Percentiles rank a stretch among this genome's conserved stretches.
These are phyloP conservation scores for Letharia lupina DNA, from an alignment of 495 filamentous ascomycete genomes.

Conservation along the genomic window DNA sequence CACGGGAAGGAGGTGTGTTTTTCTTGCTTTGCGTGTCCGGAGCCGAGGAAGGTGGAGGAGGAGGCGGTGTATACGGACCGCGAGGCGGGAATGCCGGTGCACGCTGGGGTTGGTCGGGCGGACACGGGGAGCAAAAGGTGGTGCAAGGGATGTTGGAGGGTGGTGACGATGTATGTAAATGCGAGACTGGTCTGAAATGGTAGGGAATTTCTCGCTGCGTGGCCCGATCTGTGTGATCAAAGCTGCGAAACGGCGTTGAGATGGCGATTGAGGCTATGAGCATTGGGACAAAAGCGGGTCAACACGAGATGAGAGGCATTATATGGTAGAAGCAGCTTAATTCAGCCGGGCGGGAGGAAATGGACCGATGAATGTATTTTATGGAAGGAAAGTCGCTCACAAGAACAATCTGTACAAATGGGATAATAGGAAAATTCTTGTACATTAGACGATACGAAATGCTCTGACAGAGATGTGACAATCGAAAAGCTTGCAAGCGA, in stretches of 20 bases:
- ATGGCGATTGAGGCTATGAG: neutral
- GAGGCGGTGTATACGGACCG: neutral
- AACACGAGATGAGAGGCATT: too few relatives aligned
- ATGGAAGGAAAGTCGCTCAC: neutral
- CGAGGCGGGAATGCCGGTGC: neutral
- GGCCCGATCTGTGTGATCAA: neutral
- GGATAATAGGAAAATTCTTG: neutral
- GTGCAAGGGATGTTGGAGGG: conserved; percentile 1
- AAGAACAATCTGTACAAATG: neutral
- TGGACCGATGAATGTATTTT: neutral
- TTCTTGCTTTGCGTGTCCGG: neutral
- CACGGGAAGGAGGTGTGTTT: neutral
- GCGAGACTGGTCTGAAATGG: neutral
- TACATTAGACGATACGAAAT: neutral
- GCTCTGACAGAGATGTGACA: neutral
- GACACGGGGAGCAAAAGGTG: neutral
- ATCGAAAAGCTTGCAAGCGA: neutral
- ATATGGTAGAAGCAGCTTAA: neutral
- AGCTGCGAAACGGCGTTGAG: neutral
- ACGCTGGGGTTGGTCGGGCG: neutral
- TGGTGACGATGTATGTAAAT: neutral
- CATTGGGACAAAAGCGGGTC: neutral
- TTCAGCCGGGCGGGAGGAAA: neutral
- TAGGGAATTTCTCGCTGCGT: neutral
- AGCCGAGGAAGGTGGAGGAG: neutral